Conservation (phyloP, 805 yeast genomes). For the Starmerella asiatica region DNA sequence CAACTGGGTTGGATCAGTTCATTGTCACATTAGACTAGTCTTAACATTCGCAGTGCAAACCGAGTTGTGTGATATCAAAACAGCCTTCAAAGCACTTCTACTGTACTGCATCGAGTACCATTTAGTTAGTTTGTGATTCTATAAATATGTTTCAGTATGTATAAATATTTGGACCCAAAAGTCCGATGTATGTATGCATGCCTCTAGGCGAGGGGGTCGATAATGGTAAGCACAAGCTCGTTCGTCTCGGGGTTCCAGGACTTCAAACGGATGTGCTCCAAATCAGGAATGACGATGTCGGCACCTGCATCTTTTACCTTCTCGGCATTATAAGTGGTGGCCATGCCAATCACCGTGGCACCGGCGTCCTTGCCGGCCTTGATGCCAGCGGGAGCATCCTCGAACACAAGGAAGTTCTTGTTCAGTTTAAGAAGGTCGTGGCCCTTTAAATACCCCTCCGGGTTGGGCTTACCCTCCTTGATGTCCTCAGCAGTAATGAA, state of each 20-base stretch:
- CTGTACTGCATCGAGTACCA: no score
- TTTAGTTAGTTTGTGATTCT: no score
- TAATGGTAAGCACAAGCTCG: slow-evolving; percentile 18
- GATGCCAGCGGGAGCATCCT: slow-evolving; percentile 84
- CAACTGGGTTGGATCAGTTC: no score
- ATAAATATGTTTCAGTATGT: no score
- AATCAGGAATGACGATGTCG: slow-evolving; percentile 64
- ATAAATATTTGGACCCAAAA: no score
- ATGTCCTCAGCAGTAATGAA: slow-evolving; percentile 78
- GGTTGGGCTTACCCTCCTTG: slow-evolving; percentile 70
- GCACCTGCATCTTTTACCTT: slow-evolving; percentile 66
- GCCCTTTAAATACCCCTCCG: slow-evolving; percentile 53
- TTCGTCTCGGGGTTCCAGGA: slow-evolving; percentile 34
- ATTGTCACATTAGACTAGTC: no score
- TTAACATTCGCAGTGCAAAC: no score
- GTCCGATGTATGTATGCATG: background rate
- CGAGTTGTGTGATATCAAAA: no score
- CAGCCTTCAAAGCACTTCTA: no score
- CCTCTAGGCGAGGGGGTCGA: slow-evolving; percentile 16
- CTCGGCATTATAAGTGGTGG: slow-evolving; percentile 61
- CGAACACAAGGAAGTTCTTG: slow-evolving; percentile 44
- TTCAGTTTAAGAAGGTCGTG: slow-evolving; percentile 27
- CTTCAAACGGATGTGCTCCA: slow-evolving; percentile 46
- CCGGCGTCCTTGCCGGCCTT: slow-evolving; percentile 75
- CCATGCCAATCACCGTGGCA: slow-evolving; percentile 69